Base-by-base conservation (phyloP, 2,329 filamentous ascomycete species). In the Biscogniauxia sp. region DNA sequence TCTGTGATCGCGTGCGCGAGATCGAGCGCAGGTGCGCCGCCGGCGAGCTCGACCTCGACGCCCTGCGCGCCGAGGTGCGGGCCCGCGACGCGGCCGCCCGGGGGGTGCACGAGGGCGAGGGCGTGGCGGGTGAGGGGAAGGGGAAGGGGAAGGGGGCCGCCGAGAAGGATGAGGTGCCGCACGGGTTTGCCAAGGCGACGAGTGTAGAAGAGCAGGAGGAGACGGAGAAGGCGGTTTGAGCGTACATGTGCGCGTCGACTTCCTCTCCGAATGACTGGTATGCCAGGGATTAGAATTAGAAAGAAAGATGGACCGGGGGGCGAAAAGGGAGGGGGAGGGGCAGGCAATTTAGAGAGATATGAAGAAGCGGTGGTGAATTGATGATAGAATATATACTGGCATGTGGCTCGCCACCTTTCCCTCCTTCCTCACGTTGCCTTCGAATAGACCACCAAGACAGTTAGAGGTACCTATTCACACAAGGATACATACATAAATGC, bases 1-100 rank as follows among this genome's bases (percentile, higher is more conserved):
- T 99, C 68, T 92, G 91, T 17, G 76, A 80, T 59, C 84, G 91
- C 57, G 88, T 95, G 51, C 85, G 87, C 70, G 82, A 79, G 56
- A 81, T 96, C 57, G 89, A 77, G 55, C 67, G 37, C 57, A 60
- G 28, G 59, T 17, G 37, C 7, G 15, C 15, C 13, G 17, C 4
- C 13, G 37, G 60, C 23, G 56, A 64, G 52, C 7, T 60, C 9
- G 56, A 58, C 15, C 1, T n/a, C 32, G 65, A 59, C 8, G 61
- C 58, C 26, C 9, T 55, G 53, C n/a, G 28, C 15, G 17, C 23
- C 13, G 20, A 23, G 57, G 52, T 53, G 25, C 28, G 51, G 26
- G 37, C n/a, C 9, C 20, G 49, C 6, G 37, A 41, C 13, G 56
- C 20, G 7, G 26, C n/a, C 9, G 45, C 32, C 3, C 13, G 51